A percentile compares a stretch with the other conserved stretches of the same genome.
phyloP scores from a whole-genome alignment of 345 rosid species.

The Kernera saxatilis region DNA sequence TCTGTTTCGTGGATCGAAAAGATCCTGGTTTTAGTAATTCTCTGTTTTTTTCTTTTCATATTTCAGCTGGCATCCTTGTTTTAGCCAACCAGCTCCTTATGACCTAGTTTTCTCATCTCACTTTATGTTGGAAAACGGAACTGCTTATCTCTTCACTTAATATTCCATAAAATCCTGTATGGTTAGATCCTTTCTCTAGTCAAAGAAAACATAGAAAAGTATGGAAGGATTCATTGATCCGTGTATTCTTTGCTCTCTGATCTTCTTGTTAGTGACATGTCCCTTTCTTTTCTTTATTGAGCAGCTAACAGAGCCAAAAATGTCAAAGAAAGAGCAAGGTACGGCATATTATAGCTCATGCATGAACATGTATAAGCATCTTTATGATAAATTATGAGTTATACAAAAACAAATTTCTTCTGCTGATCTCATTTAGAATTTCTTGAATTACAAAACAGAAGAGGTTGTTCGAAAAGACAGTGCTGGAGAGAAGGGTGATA shows the following conservation, averaged over 20 bases:
- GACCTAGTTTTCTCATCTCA: background rate
- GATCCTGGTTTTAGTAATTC: background rate
- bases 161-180: background rate
- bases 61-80: background rate
- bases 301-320: constrained; percentile 67
- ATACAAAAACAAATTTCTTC: background rate
- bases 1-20: background rate
- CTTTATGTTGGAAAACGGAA: background rate
- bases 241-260: background rate
- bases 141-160: background rate
- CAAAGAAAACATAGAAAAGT: background rate
- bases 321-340: constrained; percentile 72
- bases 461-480: constrained; percentile 56
- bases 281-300: background rate
- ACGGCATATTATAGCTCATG: constrained; percentile 13
- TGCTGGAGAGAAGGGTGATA: constrained; percentile 45
- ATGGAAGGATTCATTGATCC: background rate
- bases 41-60: background rate
- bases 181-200: background rate
- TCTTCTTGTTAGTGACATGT: constrained; percentile 12
- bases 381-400: background rate
- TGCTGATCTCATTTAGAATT: background rate
- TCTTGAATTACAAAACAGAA: constrained; percentile 37
- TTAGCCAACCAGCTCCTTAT: background rate
- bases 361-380: background rate